phyloP scores from a whole-genome alignment of 352 stramenopile species.

The Phytopythium aichiense region DNA sequence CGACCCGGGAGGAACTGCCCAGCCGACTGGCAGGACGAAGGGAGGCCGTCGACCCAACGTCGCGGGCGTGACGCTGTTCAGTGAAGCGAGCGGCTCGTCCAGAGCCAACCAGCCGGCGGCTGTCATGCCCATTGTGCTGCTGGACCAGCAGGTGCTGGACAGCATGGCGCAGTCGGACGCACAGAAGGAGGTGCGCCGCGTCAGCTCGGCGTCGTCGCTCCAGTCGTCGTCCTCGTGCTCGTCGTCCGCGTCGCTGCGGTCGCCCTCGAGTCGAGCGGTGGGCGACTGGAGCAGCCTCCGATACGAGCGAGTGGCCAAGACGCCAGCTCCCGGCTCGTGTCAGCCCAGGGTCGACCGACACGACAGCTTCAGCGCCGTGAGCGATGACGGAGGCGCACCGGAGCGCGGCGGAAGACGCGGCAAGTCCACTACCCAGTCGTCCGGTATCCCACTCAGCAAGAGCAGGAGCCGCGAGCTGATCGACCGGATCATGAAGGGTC shows the following conservation, averaged over 20 bases:
- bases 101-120: background rate
- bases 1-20: background rate
- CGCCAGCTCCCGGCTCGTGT: background rate
- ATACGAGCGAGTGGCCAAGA: background rate
- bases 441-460: background rate
- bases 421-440: background rate
- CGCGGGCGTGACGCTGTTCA: conserved; percentile 4
- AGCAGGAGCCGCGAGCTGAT: background rate
- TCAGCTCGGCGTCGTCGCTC: conserved; percentile 3
- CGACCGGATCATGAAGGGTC: background rate
- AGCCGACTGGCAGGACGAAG: background rate
- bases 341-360: background rate
- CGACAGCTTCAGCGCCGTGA: background rate
- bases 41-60: accelerated
- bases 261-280: background rate
- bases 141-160: conserved; percentile 21
- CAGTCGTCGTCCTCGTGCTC: background rate
- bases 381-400: background rate
- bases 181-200: background rate
- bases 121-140: conserved; percentile 20
- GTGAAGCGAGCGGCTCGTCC: background rate
- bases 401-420: background rate
- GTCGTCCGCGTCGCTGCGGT: background rate
- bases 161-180: conserved; percentile 5
- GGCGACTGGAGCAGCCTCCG: background rate